These are phyloP conservation scores for Fraxinus paxiana DNA, from an alignment of 305 asterid species.

Conservation along the genomic window DNA sequence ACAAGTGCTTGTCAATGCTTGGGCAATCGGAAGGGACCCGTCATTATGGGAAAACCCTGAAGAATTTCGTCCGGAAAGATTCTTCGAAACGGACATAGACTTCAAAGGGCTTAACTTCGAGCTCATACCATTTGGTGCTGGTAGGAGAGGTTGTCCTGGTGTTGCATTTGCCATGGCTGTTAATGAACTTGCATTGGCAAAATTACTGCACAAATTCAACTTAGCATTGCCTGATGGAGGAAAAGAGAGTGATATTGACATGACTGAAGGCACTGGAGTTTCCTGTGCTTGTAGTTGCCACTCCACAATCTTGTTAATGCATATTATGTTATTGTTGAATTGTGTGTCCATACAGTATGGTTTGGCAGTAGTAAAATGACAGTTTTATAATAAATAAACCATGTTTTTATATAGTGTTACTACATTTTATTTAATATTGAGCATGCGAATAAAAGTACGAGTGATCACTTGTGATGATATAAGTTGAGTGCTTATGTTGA, in stretches of 20 bases:
- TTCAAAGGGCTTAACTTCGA: not conserved
- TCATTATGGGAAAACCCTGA: not conserved
- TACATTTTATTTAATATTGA: not conserved
- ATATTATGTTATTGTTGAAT: too few species aligned
- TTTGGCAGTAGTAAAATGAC: too few species aligned
- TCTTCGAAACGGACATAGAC: not conserved
- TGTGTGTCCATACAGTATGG: not conserved
- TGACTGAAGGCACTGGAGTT: conserved; percentile 14
- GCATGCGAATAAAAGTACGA: not conserved
- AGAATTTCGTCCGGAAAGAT: not conserved
- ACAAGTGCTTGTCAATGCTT: conserved; percentile 16
- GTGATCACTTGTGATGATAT: not conserved
- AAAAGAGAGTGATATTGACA: not conserved
- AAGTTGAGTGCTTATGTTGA: not conserved
- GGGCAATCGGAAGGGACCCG: not conserved
- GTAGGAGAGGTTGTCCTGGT: conserved; percentile 29
- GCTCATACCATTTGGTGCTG: conserved; percentile 28
- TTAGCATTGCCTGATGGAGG: conserved; percentile 12
- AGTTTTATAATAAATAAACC: too few species aligned
- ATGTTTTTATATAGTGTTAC: too few species aligned
- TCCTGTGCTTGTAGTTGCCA: conserved; percentile 11
- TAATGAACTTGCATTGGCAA: not conserved
- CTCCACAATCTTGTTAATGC: not conserved
- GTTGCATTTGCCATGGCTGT: not conserved
- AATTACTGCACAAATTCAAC: conserved; percentile 8